Evolutionary conservation across 345 rosid genomes (phyloP).

Genomic region (Garcia nutans): DNA sequence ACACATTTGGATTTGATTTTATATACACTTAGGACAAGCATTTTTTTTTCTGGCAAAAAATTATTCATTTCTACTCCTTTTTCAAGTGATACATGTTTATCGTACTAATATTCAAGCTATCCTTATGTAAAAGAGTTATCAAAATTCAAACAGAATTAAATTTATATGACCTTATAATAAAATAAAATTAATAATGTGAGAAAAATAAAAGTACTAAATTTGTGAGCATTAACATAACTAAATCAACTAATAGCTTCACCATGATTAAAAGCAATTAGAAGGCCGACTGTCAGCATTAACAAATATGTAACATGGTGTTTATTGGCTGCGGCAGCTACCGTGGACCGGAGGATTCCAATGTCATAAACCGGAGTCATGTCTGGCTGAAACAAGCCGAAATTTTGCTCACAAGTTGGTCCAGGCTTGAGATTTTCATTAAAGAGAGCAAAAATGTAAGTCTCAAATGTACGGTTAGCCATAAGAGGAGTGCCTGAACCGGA

Average conservation of each 20-base stretch:
- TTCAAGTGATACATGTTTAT: no score
- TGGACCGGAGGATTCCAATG: constrained; percentile 63
- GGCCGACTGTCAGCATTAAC: constrained; percentile 28
- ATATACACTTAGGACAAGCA: no score
- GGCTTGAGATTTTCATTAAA: constrained; percentile 85
- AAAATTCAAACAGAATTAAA: no score
- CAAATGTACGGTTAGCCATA: constrained; percentile 82
- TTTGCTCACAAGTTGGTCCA: constrained; percentile 66
- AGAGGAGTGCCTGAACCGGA: constrained; percentile 75
- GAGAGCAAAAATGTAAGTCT: constrained; percentile 78
- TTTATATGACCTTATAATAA: no score
- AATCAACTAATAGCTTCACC: constrained; percentile 9
- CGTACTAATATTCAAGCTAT: no score
- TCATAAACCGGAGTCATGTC: constrained; percentile 72
- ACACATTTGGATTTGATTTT: no score
- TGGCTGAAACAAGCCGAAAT: constrained; percentile 66
- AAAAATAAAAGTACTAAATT: no score
- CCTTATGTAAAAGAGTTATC: no score
- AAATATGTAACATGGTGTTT: constrained; percentile 30
- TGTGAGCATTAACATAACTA: no score
- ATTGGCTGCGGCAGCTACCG: constrained; percentile 51
- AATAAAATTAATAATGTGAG: no score
- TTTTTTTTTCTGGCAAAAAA: no score
- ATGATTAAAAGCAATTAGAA: constrained; percentile 26
- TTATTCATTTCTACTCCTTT: no score